These are phyloP conservation scores for Aspergillus hancockii DNA, from an alignment of 495 filamentous ascomycete genomes.

Conservation along the genomic window DNA sequence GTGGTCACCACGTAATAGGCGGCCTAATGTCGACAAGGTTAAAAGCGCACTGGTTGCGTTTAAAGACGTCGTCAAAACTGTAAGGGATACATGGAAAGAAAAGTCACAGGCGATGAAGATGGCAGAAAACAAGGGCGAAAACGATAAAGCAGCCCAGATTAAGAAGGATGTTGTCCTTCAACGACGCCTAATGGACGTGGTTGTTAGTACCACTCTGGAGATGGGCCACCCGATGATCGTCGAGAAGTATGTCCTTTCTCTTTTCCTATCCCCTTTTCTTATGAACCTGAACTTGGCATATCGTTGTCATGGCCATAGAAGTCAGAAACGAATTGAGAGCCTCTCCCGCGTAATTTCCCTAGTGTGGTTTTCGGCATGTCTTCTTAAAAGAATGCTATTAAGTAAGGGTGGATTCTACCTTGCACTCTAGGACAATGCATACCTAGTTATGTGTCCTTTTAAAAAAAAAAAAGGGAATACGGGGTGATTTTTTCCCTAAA, in stretches of 20 bases:
- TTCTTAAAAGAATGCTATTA: slow-evolving; percentile 33
- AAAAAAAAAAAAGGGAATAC: slow-evolving; percentile 34
- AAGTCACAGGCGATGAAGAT: slow-evolving; percentile 57
- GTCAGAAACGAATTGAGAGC: slow-evolving; percentile 37
- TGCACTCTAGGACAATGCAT: slow-evolving; percentile 15
- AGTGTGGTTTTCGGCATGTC: slow-evolving; percentile 28
- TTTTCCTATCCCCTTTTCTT: slow-evolving; percentile 18
- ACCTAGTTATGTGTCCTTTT: slow-evolving; percentile 28
- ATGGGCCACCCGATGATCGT: slow-evolving; percentile 66
- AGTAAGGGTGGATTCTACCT: slow-evolving; percentile 25
- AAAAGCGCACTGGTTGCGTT: slow-evolving; percentile 55
- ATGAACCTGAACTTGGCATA: slow-evolving; percentile 20
- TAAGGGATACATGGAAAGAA: slow-evolving; percentile 64
- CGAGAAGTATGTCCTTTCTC: slow-evolving; percentile 56
- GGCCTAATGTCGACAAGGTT: slow-evolving; percentile 46
- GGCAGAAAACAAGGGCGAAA: slow-evolving; percentile 54
- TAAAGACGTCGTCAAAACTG: slow-evolving; percentile 61
- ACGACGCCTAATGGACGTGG: slow-evolving; percentile 58
- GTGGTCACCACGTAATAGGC: slow-evolving; percentile 59
- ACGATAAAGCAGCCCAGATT: slow-evolving; percentile 39
- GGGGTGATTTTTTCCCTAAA: slow-evolving; percentile 2
- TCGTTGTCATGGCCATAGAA: slow-evolving; percentile 35
- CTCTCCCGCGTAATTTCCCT: slow-evolving; percentile 37
- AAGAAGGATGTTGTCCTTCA: slow-evolving; percentile 55
- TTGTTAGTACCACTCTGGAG: slow-evolving; percentile 58